Evolutionary conservation across 164 flowering plant genomes (phyloP).

Genomic region (Annona cherimola): DNA sequence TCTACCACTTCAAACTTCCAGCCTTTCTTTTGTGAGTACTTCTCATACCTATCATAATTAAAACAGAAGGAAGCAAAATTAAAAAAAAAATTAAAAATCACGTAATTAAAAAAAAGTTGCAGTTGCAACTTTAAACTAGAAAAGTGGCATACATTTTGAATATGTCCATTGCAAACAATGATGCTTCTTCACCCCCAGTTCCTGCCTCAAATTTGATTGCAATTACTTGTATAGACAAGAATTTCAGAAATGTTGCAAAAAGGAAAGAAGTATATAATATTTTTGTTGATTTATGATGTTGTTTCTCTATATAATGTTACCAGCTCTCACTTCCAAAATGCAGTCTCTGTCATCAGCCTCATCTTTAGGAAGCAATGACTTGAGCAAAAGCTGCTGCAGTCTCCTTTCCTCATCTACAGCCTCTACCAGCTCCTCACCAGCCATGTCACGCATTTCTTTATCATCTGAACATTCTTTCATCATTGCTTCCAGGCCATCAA

Average conservation of each 20-base stretch:
- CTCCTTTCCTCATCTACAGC: constrained; percentile 65
- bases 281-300: background rate
- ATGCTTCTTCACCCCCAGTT: constrained; percentile 99
- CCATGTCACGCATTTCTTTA: constrained; percentile 79
- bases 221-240: background rate
- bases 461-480: constrained; percentile 65
- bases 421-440: constrained; percentile 50
- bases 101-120: background rate
- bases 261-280: background rate
- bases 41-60: constrained; percentile 65
- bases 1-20: constrained; percentile 92
- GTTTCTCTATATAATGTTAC: constrained; percentile 32
- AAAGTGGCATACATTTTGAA: constrained; percentile 70
- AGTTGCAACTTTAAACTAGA: background rate
- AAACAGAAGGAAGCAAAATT: background rate
- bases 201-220: constrained; percentile 36
- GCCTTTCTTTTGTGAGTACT: constrained; percentile 69
- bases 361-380: constrained; percentile 83
- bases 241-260: background rate
- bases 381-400: constrained; percentile 55
- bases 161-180: constrained; percentile 91
- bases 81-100: background rate
- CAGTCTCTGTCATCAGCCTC: constrained; percentile 97
- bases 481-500: constrained; percentile 57
- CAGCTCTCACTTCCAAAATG: constrained; percentile 98